These are phyloP conservation scores for Nicotiana knightiana DNA, from an alignment of 257 asterid genomes.

Conservation along the genomic window DNA sequence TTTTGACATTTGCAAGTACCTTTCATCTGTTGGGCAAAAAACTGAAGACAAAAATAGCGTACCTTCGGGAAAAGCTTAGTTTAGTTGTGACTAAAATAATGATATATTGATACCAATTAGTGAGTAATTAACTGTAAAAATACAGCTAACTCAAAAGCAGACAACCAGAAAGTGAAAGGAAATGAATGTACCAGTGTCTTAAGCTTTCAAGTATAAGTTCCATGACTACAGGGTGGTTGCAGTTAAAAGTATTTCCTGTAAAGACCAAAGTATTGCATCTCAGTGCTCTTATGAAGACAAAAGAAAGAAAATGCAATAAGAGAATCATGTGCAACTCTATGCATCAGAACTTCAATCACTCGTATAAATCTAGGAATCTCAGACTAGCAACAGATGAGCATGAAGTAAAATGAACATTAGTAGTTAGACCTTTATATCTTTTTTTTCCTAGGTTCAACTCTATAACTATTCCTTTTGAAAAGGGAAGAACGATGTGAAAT, in stretches of 20 bases:
- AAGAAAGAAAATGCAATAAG: neutral
- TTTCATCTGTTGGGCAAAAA: neutral
- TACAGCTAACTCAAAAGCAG: neutral
- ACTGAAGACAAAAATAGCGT: neutral
- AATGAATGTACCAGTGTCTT: conserved; percentile 77
- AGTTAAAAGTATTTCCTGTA: conserved; percentile 89
- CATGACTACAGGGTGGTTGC: conserved; percentile 97
- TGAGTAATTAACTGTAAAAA: neutral
- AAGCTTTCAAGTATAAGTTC: conserved; percentile 91
- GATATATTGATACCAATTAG: neutral
- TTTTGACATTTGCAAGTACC: neutral
- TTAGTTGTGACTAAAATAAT: neutral
- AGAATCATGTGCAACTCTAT: neutral
- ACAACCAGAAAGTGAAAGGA: conserved; percentile 18
- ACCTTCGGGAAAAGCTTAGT: neutral
- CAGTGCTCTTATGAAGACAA: conserved; percentile 9
- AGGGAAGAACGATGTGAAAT: too few species aligned
- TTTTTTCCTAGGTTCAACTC: neutral
- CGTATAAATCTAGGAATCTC: neutral
- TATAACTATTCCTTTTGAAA: neutral
- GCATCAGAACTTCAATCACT: neutral
- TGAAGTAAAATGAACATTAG: neutral
- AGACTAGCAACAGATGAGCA: neutral
- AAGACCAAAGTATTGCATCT: conserved; percentile 14
- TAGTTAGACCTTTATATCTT: neutral